Evolutionary conservation across 176 grass and related monocot species (phyloP), one percentile per base, ranked within the genome.

Genomic region (Oryza longistaminata): DNA sequence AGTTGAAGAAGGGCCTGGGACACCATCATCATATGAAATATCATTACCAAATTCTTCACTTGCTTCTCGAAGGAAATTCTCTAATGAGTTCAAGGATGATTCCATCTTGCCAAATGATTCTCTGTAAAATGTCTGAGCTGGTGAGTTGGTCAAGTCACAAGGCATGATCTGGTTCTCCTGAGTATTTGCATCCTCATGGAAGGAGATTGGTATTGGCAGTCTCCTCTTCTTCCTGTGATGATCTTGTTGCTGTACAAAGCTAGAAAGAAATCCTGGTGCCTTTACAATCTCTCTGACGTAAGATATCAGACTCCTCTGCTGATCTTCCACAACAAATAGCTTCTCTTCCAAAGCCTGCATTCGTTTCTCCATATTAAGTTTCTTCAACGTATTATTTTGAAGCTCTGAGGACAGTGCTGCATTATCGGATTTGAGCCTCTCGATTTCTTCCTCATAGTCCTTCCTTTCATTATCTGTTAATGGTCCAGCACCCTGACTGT

Each of bases 41-140:
- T 89, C 86, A 66, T 92, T 64, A 31, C 83, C 90, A 75, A 86
- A 92, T 25, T 93, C 78, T 90, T 85, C 76, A 69, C 90, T 86
- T 4, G 89, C 96, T 86, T 91, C 88, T 68, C 79, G 88, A 79
- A 99, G 87, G 26, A 96, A 92, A 83, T 84, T 96, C 78, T 99
- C 93, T 70, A 99, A 88, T 3, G 91, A 94, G 77, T 88, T 91
- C 84, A 99, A 86, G 44, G 96, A 94, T 64, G 81, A 94, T 88
- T 99, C 93, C 90, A 96, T 91, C 85, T 90, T 99, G 66, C 92
- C 90, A 76, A 99, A 92, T 66, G 89, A 87, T 83, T 96, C 88
- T 44, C 65, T 90, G 81, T 86, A 84, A 62, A 91, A 58, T 78
- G 53, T 53, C 78, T 87, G 87, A 42, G 62, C 45, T 7, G 88